Base-by-base conservation (phyloP, 352 stramenopile species). In the Phytophthora idaei region DNA sequence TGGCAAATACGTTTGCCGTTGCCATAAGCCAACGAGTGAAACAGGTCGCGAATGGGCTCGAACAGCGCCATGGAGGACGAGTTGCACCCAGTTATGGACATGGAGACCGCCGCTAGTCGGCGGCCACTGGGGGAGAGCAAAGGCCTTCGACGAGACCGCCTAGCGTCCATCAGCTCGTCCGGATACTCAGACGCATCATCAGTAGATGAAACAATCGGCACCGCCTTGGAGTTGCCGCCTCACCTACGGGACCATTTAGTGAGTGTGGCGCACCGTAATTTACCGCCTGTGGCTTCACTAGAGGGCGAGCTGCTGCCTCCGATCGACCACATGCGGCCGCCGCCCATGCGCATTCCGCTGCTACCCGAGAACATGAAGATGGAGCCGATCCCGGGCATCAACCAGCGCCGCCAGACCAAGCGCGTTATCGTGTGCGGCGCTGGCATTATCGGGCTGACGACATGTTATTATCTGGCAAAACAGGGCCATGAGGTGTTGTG, bases 401-500 rank as follows among this genome's bases (percentile, higher is more conserved):
- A 83, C 55, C 70, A 80, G 54, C 80, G 78, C 3, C 77, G 73
- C 14, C 55, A 77, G 57, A 86, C 80, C 59, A 93, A 95, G 67
- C 88, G 88, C 65, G 85, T 95, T 39, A 93, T 95, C 47, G 88
- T 95, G 14, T 93, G 86, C 37, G 88, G 88, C 12, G 88, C 84
- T n/a, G 88, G 88, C 36, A 94, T 95, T 52, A 88, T 95, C 47
- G 88, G 88, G 0, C 62, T 95, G 37, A 94, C 85, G 29, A 95
- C 88, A 0, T 94, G 84, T 72, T 95, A 92, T 66, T 94, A 92
- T 65, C 73, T 95, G 25, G 85, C 85, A 44, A 93, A 90, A 57
- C 85, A 91, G 53, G 88, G 88, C 61, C 88, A 95, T 57, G 88
- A 95, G 62, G 88, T 95, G 49, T 70, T 95, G 5, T 95, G 88